Conservation (phyloP, 257 asterid genomes). For the Plantago elongata region DNA sequence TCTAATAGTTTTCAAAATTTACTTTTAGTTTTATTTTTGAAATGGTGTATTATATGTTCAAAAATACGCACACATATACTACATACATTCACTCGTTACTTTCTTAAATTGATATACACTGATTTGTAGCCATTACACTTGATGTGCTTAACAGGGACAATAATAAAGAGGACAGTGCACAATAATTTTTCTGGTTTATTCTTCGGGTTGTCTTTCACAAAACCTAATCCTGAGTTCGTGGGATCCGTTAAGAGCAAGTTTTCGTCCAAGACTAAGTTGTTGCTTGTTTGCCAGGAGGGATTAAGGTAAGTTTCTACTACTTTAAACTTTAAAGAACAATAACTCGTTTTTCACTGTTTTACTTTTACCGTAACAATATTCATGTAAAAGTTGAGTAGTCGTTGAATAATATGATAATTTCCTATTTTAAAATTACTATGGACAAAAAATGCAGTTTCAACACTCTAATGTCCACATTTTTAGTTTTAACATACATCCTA, state of each 20-base stretch:
- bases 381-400: too few species aligned
- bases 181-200: conserved; percentile 84
- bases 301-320: conserved; percentile 42
- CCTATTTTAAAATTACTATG: too few species aligned
- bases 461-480: too few species aligned
- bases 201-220: conserved; percentile 83
- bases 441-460: too few species aligned
- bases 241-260: conserved; percentile 56
- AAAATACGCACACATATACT: not conserved
- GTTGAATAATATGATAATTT: too few species aligned
- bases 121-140: not conserved
- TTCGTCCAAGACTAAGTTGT: conserved; percentile 71
- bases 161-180: conserved; percentile 65
- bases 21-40: too few species aligned
- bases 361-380: too few species aligned
- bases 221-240: conserved; percentile 69
- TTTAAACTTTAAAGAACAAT: not conserved
- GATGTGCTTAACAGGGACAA: conserved; percentile 51
- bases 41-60: too few species aligned
- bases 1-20: too few species aligned
- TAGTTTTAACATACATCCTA: too few species aligned
- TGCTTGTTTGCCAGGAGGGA: conserved; percentile 96
- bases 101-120: not conserved
- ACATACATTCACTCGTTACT: not conserved
- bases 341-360: too few species aligned